phyloP scores from a whole-genome alignment of 1,284 basidiomycete genomes.

The Rhodotorula mucilaginosa region DNA sequence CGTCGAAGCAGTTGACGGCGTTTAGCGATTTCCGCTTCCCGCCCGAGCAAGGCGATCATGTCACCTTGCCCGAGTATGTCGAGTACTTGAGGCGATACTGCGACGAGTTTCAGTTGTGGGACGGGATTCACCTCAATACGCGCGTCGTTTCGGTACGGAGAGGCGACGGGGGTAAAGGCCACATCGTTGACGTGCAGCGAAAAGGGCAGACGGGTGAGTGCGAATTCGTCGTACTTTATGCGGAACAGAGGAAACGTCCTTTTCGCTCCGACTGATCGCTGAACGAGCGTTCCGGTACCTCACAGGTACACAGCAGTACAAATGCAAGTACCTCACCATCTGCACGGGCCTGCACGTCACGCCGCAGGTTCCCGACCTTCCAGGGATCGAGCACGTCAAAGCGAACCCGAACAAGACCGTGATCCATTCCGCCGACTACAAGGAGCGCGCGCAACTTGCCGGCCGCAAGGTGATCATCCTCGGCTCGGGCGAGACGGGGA shows the following conservation, averaged over 20 bases:
- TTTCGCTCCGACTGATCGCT: too few relatives aligned
- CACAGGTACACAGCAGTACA: slow-evolving; percentile 38
- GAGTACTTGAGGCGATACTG: slow-evolving; percentile 60
- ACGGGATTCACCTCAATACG: slow-evolving; percentile 52
- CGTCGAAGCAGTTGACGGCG: slow-evolving; percentile 61
- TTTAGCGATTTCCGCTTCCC: slow-evolving; percentile 58
- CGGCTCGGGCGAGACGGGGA: slow-evolving; percentile 64
- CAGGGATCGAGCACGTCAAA: slow-evolving; percentile 50
- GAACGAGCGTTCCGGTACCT: too few relatives aligned
- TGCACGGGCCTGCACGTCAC: slow-evolving; percentile 55
- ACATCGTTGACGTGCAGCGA: slow-evolving; percentile 43
- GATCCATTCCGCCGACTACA: slow-evolving; percentile 60
- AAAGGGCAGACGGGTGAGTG: slow-evolving; percentile 33
- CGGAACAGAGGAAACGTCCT: neutral
- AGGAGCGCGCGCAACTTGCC: slow-evolving; percentile 54
- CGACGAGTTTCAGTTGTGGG: slow-evolving; percentile 54
- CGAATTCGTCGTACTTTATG: neutral
- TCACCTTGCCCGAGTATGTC: slow-evolving; percentile 60
- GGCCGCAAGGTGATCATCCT: slow-evolving; percentile 59
- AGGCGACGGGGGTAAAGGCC: slow-evolving; percentile 47
- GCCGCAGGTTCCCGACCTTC: slow-evolving; percentile 56
- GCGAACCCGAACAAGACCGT: slow-evolving; percentile 42
- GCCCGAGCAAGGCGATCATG: slow-evolving; percentile 53
- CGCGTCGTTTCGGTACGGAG: slow-evolving; percentile 54
- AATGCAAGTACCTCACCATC: slow-evolving; percentile 52